Base-by-base conservation (phyloP, 306 rosid genomes). In the Vigna angularis region DNA sequence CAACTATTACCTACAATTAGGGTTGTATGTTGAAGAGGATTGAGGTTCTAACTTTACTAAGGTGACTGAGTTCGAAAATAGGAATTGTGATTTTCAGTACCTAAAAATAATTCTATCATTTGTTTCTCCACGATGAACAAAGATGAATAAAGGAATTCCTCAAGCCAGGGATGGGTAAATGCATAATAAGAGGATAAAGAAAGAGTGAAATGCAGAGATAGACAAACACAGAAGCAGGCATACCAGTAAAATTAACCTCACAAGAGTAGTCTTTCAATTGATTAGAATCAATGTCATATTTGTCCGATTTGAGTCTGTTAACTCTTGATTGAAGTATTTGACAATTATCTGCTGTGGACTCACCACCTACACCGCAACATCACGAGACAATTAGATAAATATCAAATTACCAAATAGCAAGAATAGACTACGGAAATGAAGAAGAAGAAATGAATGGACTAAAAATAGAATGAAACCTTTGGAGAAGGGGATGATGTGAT, bases 281-380 rank as follows among this genome's bases (percentile, higher is more conserved):
- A n/a, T 80, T 57, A 26, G 83, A 75, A 76, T 95, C 99, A 53
- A 92, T 70, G n/a, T 77, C 75, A 53, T 81, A 87, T 84, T 91
- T 93, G 82, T 87, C 85, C 28, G 99, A 91, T 72, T 95, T 95
- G 36, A 80, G 87, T 82, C 98, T 88, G 79, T 93, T 95, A 45
- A 93, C 99, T 83, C 99, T 89, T 26, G 96, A 93, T 79, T 89
- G 98, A 77, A 93, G 98, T 89, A 95, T 95, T 82, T 95, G 98
- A 72, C 98, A 93, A 85, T 95, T 93, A 5, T 89, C 97, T 1
- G 76, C 92, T 0, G 79, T 85, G 16, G 98, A 95, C 77, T 95
- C 98, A 68, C 99, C 99, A 17, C 98, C 97, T 95, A 72, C 81
- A 82, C 50, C 36, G 70, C 78, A 76, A 83, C 11, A 53, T 52